These are phyloP conservation scores for Fragilaria crotonensis DNA, from an alignment of 108 stramenopile species.

Conservation along the genomic window DNA sequence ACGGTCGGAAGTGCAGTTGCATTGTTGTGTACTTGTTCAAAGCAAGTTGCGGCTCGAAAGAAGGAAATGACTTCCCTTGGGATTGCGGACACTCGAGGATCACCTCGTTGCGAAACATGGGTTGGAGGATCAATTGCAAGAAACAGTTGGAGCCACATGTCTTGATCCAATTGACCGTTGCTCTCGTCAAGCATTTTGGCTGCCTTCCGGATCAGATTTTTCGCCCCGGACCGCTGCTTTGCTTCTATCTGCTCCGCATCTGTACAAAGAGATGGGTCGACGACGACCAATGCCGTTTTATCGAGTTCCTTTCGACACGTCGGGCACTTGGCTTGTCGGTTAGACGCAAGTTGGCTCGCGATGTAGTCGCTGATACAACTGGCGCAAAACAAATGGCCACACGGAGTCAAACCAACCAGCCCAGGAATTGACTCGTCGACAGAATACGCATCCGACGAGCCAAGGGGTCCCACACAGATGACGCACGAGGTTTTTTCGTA, in stretches of 20 bases:
- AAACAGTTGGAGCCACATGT: constrained; percentile 34
- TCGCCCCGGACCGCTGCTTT: constrained; percentile 6
- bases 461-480: constrained; percentile 28
- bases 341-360: constrained; percentile 1
- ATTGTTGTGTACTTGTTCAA: background rate
- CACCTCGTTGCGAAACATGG: constrained; percentile 8
- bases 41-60: constrained; percentile 20
- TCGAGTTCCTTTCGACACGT: constrained; percentile 29
- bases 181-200: constrained; percentile 26
- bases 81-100: constrained; percentile 19
- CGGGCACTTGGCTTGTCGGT: constrained; percentile 13
- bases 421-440: constrained; percentile 2
- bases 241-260: constrained; percentile 10
- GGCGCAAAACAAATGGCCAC: constrained; percentile 41
- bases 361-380: constrained; percentile 24
- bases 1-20: background rate
- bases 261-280: constrained; percentile 23
- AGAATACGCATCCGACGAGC: constrained; percentile 9
- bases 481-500: constrained; percentile 23
- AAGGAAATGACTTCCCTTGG: constrained; percentile 31
- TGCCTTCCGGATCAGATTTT: constrained; percentile 20
- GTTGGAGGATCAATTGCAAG: constrained; percentile 27
- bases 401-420: constrained; percentile 23
- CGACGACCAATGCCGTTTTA: constrained; percentile 8
- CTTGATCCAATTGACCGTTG: constrained; percentile 31